These are phyloP conservation scores for Cercospora zeae-maydis DNA, from an alignment of 2,329 filamentous ascomycete species.

Conservation along the genomic window DNA sequence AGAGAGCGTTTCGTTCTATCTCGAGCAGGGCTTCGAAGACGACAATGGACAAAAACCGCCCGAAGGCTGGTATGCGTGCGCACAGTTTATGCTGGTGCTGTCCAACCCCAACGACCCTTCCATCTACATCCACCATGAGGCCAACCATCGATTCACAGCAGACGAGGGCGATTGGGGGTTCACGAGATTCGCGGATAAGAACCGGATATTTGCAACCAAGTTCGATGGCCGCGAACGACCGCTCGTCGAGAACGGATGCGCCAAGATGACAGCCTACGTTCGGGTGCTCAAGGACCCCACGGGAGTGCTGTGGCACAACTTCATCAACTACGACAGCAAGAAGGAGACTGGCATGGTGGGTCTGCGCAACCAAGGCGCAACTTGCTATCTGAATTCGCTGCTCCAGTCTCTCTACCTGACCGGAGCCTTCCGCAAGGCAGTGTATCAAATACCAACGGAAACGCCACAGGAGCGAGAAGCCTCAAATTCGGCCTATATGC, in stretches of 20 bases:
- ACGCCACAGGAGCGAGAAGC: conserved; percentile 76
- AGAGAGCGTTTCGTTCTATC: conserved; percentile 89
- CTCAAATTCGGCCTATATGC: conserved; percentile 72
- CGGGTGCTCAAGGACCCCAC: conserved; percentile 82
- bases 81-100: conserved; percentile 89
- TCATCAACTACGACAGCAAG: conserved; percentile 96
- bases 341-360: conserved; percentile 97
- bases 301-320: conserved; percentile 86
- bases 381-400: conserved; percentile 52
- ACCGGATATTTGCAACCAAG: conserved; percentile 73
- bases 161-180: conserved; percentile 99
- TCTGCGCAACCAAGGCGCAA: conserved; percentile 90
- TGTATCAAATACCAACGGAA: conserved; percentile 94
- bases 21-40: conserved; percentile 87
- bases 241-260: conserved; percentile 71
- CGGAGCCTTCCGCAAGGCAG: conserved; percentile 92
- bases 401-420: conserved; percentile 49
- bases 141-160: conserved; percentile 93
- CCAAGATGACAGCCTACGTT: conserved; percentile 79
- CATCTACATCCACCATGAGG: conserved; percentile 69
- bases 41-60: conserved; percentile 63
- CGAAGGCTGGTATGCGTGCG: conserved; percentile 93
- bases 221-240: conserved; percentile 70
- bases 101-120: conserved; percentile 94
- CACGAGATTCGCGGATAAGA: conserved; percentile 87